Evolutionary conservation across 306 rosid genomes (phyloP), one percentile per base, ranked within the genome.

Genomic region (Carpinus fangiana): DNA sequence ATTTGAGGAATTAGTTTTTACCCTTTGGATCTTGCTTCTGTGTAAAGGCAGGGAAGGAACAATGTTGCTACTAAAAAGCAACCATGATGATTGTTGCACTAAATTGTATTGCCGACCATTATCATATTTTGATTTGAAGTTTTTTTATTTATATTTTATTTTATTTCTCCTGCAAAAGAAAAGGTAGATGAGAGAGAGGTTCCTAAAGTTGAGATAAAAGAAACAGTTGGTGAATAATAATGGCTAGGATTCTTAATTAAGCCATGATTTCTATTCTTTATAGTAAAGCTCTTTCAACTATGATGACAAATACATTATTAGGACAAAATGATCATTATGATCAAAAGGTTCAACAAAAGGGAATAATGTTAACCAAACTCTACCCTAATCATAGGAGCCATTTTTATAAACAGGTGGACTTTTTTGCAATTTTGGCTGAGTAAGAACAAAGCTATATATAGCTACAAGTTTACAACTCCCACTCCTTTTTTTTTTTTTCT

Each of bases 241-340:
- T 31, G 70, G 47, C 12, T 64, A 23, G 72, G 72, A 66, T 66
- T 66, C 28, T 66, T 66, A 66, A 66, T 66, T 66, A 66, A 66
- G 21, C 51, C 48, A 66, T 66, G 47, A 66, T 66, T 66, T 66
- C 50, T 38, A 2, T 47, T 18, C 50, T 66, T 66, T 66, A 66
- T 17, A 18, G 16, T 66, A 41, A 21, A 66, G 72, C 6, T 21
- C 43, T 66, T n/a, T 20, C 16, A 38, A 66, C 5, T 18, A 66
- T 66, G 28, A 66, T 66, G 50, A 8, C 72, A 18, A 66, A n/a
- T 17, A 17, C 50, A 66, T 38, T n/a, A 66, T 66, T 66, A 38
- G 72, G 51, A 41, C 72, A 38, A 38, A 41, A 66, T 66, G 51
- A 66, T 66, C 72, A 66, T 66, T 17, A n/a, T 66, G 3, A 66